Evolutionary conservation across 23 red algal genomes (phyloP).

Genomic region (Pyropia haitanensis): DNA sequence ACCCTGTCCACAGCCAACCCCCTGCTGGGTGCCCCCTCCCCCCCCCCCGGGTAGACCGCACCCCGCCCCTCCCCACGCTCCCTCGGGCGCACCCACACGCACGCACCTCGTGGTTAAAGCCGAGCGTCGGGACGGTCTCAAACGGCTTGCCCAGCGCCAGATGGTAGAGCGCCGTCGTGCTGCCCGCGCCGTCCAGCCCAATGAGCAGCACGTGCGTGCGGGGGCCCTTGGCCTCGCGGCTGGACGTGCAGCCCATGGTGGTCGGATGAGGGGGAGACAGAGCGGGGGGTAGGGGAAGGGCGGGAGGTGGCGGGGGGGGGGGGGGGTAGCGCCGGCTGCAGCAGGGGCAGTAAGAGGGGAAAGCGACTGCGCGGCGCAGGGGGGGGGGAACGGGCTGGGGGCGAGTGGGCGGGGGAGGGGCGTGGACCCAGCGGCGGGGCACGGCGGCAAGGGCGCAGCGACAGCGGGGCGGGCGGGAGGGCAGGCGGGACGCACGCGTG

Average conservation of each 20-base stretch:
- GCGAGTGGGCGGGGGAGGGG: conserved; percentile 9
- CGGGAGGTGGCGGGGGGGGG: not conserved
- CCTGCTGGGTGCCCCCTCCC: no score
- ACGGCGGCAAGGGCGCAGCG: no score
- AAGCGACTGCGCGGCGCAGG: not conserved
- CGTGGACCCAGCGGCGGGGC: not conserved
- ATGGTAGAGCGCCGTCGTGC: conserved; percentile 87
- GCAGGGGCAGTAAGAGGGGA: not conserved
- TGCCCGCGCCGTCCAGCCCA: conserved; percentile 75
- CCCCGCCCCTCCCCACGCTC: no score
- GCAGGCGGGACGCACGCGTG: no score
- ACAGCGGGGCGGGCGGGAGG: no score
- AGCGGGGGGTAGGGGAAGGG: not conserved
- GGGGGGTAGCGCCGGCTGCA: no score
- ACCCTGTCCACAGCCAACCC: no score
- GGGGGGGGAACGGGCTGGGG: not conserved
- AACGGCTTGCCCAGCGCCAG: conserved; percentile 58
- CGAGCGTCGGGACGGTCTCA: conserved; percentile 85
- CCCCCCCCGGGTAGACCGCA: no score
- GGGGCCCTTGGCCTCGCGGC: not conserved
- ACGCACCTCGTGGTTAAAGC: conserved; percentile 55
- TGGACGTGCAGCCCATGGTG: conserved; percentile 10
- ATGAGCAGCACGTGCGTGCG: conserved; percentile 48
- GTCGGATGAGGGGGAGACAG: not conserved
- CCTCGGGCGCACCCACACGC: no score